A percentile compares a stretch with the other conserved stretches of the same genome.
These are phyloP conservation scores for Trichoderma asperelloides DNA, from an alignment of 495 filamentous ascomycete species.

Conservation along the genomic window DNA sequence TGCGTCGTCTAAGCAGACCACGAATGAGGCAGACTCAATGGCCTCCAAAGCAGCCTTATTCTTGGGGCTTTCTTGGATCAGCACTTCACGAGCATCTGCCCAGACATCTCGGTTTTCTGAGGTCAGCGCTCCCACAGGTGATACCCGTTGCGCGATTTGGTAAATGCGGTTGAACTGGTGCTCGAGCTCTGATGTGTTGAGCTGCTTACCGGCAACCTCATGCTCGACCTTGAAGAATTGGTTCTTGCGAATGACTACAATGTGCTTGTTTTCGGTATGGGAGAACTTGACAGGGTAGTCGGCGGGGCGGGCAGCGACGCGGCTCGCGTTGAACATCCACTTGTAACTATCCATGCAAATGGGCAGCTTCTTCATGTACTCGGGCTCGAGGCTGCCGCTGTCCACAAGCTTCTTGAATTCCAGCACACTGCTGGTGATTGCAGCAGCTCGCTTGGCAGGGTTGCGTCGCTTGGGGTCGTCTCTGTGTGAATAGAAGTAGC, in stretches of 20 bases:
- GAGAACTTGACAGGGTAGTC: constrained; percentile 82
- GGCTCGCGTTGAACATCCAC: constrained; percentile 97
- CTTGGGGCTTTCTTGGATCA: constrained; percentile 63
- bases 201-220: constrained; percentile 66
- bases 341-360: constrained; percentile 96
- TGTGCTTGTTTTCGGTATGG: constrained; percentile 66
- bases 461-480: constrained; percentile 84
- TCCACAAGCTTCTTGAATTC: constrained; percentile 95
- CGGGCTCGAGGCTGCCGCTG: constrained; percentile 73
- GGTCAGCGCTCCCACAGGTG: constrained; percentile 78
- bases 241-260: constrained; percentile 87
- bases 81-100: constrained; percentile 71
- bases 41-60: constrained; percentile 69
- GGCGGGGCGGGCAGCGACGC: constrained; percentile 71
- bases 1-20: constrained; percentile 91
- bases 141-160: constrained; percentile 55
- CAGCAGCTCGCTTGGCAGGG: constrained; percentile 87
- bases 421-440: constrained; percentile 72
- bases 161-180: constrained; percentile 80
- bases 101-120: constrained; percentile 88
- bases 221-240: constrained; percentile 85
- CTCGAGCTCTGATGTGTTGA: constrained; percentile 83
- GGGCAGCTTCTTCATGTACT: constrained; percentile 93
- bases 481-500: constrained; percentile 97
- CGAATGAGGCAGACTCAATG: constrained; percentile 85